Evolutionary conservation across 192 early-diverging fungal genomes (phyloP).

Genomic region (Coemansia sp.): DNA sequence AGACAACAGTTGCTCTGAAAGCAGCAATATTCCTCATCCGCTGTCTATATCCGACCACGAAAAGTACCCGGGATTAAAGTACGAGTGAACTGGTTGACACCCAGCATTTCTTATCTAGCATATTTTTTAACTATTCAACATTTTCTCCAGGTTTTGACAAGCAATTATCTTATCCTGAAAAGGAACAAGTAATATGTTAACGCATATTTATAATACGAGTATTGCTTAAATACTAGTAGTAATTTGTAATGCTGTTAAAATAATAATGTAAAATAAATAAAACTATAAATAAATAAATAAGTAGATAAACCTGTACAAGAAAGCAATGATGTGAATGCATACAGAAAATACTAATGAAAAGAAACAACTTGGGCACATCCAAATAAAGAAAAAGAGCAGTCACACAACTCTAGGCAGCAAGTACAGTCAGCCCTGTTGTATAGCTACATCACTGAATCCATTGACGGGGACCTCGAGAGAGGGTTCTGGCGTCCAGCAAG

Average conservation of each 20-base stretch:
- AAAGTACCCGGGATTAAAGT: conserved; percentile 35
- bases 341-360: conserved; percentile 5
- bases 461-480: conserved; percentile 38
- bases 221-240: too few species aligned
- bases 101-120: conserved; percentile 1
- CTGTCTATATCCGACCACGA: conserved; percentile 24
- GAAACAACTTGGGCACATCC: neutral
- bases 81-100: conserved; percentile 14
- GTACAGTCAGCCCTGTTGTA: neutral
- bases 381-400: neutral
- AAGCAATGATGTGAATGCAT: neutral
- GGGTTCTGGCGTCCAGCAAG: conserved; percentile 32
- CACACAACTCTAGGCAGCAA: neutral
- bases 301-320: neutral
- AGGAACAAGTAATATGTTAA: neutral
- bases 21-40: conserved; percentile 11
- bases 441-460: conserved; percentile 20
- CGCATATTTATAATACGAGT: too few species aligned
- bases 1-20: conserved; percentile 21
- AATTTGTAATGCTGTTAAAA: neutral
- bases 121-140: neutral
- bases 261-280: conserved; percentile 1
- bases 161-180: neutral
- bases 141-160: neutral
- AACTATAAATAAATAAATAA: neutral